These are phyloP conservation scores for Hypomyces perniciosus DNA, from an alignment of 2,329 filamentous ascomycete genomes.

Conservation along the genomic window DNA sequence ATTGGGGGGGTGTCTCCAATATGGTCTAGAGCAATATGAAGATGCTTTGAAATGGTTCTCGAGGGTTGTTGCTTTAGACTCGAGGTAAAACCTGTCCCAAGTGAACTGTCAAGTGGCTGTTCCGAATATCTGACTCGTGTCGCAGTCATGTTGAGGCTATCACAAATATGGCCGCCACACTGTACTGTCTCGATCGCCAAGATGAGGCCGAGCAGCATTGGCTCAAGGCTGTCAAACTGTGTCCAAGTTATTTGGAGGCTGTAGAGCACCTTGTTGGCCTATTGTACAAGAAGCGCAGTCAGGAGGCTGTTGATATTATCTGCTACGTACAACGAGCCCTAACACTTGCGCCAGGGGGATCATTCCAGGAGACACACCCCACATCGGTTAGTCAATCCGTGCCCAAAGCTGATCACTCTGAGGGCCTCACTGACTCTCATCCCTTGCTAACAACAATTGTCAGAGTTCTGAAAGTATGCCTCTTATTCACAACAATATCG, in stretches of 20 bases:
- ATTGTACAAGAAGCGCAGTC: conserved; percentile 74
- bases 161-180: conserved; percentile 84
- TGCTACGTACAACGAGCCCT: conserved; percentile 74
- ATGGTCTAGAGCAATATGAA: conserved; percentile 79
- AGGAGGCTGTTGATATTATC: conserved; percentile 83
- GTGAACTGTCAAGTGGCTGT: conserved; percentile 26
- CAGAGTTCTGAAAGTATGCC: not conserved
- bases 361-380: not conserved
- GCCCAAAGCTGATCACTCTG: not conserved
- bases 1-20: conserved; percentile 83
- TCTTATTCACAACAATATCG: conserved; percentile 14
- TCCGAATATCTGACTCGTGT: conserved; percentile 25
- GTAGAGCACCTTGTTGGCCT: conserved; percentile 90
- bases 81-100: conserved; percentile 40
- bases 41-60: conserved; percentile 71
- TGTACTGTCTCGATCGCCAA: conserved; percentile 75
- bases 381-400: not conserved
- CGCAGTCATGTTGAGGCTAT: conserved; percentile 81
- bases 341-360: conserved; percentile 31
- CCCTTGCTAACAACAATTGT: not conserved
- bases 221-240: conserved; percentile 73
- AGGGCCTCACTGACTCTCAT: not conserved
- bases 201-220: conserved; percentile 82
- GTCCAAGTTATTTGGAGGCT: conserved; percentile 87
- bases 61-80: conserved; percentile 51